phyloP scores from a whole-genome alignment of 2,329 filamentous ascomycete species.

The Fusarium robinianum region DNA sequence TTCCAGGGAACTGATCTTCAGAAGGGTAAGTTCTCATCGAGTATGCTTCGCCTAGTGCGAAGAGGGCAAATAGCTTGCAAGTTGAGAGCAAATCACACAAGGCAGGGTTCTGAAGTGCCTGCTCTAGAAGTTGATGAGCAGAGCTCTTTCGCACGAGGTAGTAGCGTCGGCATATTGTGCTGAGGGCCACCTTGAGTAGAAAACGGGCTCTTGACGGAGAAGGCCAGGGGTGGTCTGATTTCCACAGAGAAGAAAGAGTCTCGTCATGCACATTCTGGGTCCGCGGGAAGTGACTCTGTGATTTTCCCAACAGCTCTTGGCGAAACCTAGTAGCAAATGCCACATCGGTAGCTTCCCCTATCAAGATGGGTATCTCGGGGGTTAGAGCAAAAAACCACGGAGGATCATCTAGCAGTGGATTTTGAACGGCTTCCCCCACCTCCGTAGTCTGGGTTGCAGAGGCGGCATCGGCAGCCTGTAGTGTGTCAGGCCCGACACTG shows the following conservation, averaged over 20 bases:
- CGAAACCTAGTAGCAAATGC: slow-evolving; percentile 40
- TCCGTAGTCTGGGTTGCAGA: not conserved
- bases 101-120: slow-evolving; percentile 38
- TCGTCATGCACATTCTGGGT: slow-evolving; percentile 36
- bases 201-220: slow-evolving; percentile 34
- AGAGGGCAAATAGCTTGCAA: slow-evolving; percentile 47
- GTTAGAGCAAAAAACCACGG: slow-evolving; percentile 39
- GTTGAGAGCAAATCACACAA: slow-evolving; percentile 37
- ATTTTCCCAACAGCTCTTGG: slow-evolving; percentile 33
- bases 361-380: slow-evolving; percentile 35
- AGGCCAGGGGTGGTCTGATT: slow-evolving; percentile 41
- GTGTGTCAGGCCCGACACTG: not conserved
- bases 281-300: slow-evolving; percentile 37
- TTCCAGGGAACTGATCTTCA: slow-evolving; percentile 43
- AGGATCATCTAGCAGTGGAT: slow-evolving; percentile 8
- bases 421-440: not conserved
- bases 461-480: not conserved
- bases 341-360: slow-evolving; percentile 38
- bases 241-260: slow-evolving; percentile 23
- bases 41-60: slow-evolving; percentile 50
- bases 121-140: slow-evolving; percentile 41
- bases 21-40: slow-evolving; percentile 41
- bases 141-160: slow-evolving; percentile 45
- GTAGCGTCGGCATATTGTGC: slow-evolving; percentile 43
- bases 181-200: slow-evolving; percentile 42